Evolutionary conservation across 2,329 filamentous ascomycete species (phyloP), one percentile per base, ranked within the genome.

Genomic region (Penicillium vulpinum): DNA sequence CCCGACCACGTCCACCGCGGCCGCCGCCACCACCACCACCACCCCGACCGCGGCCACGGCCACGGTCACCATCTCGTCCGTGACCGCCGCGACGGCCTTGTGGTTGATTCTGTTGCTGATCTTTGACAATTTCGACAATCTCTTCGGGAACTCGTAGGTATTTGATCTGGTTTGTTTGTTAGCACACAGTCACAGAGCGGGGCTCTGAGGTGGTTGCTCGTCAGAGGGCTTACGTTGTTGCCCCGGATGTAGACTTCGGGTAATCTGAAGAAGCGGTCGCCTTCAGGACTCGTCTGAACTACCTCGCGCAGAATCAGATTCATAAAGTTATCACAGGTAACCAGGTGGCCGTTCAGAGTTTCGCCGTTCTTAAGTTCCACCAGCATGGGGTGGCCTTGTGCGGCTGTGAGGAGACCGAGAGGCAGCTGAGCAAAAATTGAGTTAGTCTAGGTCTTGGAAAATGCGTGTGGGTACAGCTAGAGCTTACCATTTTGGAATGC

Each of bases 311-410:
- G 79, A 2, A 93, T 97, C 67, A 99, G 81, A 79, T 99, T 99
- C 94, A 99, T 99, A 92, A 94, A 99, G 47, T 93, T 99, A 76
- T 99, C 94, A 86, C 93, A 99, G 76, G 89, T 91, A 75, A 97
- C 89, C 58, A 99, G 82, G 72, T 97, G 92, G 62, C 94, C 94
- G 78, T 97, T 99, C 59, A 99, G 85, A 0, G 94, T 97, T 78
- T 99, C 92, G 79, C 92, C 92, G 72, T 93, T 96, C 83, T 97
- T 97, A 65, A 97, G 88, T 81, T 97, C 92, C 64, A 97, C 92
- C 56, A 96, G 88, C 89, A 97, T 97, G 4, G 94, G 93, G 75
- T 97, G 91, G 83, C 94, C 94, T 81, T 97, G 92, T 64, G 94
- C 92, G 69, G 93, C 93, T 70, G 91, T 97, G 61, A 99, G 84